Conservation (phyloP, 805 yeast genomes). For the Yarrowia sp. region DNA sequence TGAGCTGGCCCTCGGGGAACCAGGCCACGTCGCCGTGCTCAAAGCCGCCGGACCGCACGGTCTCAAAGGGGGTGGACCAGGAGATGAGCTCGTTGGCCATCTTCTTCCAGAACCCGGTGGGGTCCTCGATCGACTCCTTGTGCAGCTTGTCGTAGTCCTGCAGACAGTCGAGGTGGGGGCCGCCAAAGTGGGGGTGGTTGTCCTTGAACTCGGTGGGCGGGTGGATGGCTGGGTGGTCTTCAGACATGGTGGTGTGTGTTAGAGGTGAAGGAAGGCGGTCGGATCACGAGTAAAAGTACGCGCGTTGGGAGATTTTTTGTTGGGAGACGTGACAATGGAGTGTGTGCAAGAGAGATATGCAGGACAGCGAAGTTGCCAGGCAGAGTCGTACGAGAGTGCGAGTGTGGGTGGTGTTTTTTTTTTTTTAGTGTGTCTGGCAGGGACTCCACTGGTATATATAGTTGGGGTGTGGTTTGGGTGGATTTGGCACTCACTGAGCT, state of each 20-base stretch:
- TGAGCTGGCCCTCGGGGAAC: constrained; percentile 92
- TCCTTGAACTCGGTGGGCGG: constrained; percentile 46
- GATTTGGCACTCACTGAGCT: neutral
- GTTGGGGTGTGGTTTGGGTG: neutral
- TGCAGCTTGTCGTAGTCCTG: constrained; percentile 76
- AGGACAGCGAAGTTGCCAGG: neutral
- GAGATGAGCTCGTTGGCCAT: constrained; percentile 72
- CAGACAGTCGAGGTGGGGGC: constrained; percentile 65
- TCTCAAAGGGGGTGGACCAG: constrained; percentile 81
- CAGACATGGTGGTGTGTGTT: constrained; percentile 15
- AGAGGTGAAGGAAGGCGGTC: neutral
- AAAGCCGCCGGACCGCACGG: constrained; percentile 68
- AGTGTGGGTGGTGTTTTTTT: too few species aligned
- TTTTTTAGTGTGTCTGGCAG: too few species aligned
- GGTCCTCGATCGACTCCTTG: constrained; percentile 76
- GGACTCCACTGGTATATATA: constrained; percentile 17
- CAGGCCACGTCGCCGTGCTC: constrained; percentile 85
- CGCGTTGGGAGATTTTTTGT: constrained; percentile 34
- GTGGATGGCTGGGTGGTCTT: constrained; percentile 40
- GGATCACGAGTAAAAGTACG: neutral
- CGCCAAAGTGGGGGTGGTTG: constrained; percentile 55
- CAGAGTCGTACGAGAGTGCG: too few species aligned
- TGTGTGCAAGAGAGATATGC: neutral
- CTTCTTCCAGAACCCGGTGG: constrained; percentile 79
- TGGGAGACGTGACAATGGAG: neutral